Evolutionary conservation across 768 basidiomycete genomes (phyloP), one percentile per base, ranked within the genome.

Genomic region (Boletus insuetus): DNA sequence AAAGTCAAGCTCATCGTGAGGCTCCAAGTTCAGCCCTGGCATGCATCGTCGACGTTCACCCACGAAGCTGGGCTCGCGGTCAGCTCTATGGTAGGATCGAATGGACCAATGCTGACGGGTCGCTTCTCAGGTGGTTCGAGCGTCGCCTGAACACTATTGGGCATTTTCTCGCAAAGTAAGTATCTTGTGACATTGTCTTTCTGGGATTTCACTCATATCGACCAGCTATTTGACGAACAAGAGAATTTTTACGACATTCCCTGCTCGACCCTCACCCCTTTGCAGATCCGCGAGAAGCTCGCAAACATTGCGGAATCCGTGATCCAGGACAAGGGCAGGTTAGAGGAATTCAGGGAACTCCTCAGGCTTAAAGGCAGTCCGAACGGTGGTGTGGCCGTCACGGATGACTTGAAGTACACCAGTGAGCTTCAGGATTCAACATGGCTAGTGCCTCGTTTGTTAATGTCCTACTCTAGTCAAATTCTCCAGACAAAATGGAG

Each of bases 391-490:
- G 81, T 81, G n/a, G 85, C 76, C 4, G 87, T 92, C 24, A 92
- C 91, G 0, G 85, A 91, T 56, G 90, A 91, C 60, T 75, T 97
- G 58, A 97, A 96, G 73, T 92, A 94, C 67, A 86, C 82, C n/a
- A 80, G 94, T 94, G 64, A 51, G 88, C 29, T 75, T 13, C 2
- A 42, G 12, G 11, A 12, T 19, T 31, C 7, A 6, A 7, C 5
- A n/a, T 43, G 35, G 13, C 34, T 13, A 5, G 34, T 38, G 16
- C 34, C 52, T 22, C 39, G 16, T 26, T 29, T 38, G 26, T 29
- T 34, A 13, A 41, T 19, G 12, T n/a, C 42, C 12, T 34, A 3
- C 29, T 56, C 31, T 63, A 94, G 92, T 97, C 78, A 97, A 95
- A 72, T 87, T 87, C 69, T 83, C 89, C 16, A 79, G 95, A 58